Percentiles rank a stretch among this genome's conserved stretches.
These are phyloP conservation scores for Pterulicium gracile DNA, from an alignment of 1,284 basidiomycete genomes.

Conservation along the genomic window DNA sequence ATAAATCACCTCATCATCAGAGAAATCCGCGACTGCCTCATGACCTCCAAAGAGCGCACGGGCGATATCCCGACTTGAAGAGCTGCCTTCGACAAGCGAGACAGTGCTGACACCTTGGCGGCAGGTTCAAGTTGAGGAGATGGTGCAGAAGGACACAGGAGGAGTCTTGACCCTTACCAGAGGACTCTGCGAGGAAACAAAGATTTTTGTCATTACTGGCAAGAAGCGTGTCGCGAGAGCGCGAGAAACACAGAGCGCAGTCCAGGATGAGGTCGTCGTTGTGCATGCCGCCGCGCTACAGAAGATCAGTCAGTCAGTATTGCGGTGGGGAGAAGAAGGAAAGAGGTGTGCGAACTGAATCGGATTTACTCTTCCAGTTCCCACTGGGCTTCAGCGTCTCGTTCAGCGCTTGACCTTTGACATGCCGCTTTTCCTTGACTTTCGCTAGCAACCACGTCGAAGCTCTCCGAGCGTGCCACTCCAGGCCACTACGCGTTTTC, in stretches of 20 bases:
- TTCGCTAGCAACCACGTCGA: conserved; percentile 61
- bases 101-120: conserved; percentile 18
- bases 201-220: conserved; percentile 61
- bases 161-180: conserved; percentile 34
- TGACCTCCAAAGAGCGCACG: neutral
- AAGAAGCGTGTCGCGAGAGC: conserved; percentile 31
- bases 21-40: neutral
- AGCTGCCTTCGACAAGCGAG: conserved; percentile 12
- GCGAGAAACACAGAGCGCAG: conserved; percentile 52
- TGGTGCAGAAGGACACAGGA: neutral
- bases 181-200: conserved; percentile 38
- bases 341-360: conserved; percentile 20
- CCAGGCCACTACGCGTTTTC: conserved; percentile 46
- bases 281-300: neutral
- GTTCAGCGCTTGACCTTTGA: conserved; percentile 54
- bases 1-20: neutral
- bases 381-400: conserved; percentile 52
- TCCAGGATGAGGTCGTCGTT: conserved; percentile 66
- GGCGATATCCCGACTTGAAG: neutral
- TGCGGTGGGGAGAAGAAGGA: neutral
- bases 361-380: conserved; percentile 42
- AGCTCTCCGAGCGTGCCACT: conserved; percentile 60
- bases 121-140: conserved; percentile 4
- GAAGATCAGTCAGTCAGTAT: neutral
- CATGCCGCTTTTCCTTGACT: conserved; percentile 42